phyloP scores from a whole-genome alignment of 257 asterid species.

The Solanum sparsipilum region DNA sequence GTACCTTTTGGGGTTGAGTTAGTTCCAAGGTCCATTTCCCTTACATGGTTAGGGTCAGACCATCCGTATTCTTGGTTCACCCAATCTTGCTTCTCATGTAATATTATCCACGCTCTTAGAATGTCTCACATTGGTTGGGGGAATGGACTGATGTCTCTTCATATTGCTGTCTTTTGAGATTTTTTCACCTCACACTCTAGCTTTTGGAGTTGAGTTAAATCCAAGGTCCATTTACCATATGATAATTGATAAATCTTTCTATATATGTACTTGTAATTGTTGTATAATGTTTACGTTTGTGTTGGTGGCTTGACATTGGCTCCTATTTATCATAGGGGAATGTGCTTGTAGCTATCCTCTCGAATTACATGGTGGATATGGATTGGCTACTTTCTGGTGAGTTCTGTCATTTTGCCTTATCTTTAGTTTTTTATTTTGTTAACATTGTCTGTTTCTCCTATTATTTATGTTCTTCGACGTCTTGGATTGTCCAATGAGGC shows the following conservation, averaged over 20 bases:
- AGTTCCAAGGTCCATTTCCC: neutral
- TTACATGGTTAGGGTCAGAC: neutral
- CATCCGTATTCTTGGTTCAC: neutral
- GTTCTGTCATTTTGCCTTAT: slow-evolving; percentile 13
- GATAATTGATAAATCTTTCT: neutral
- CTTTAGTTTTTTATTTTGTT: neutral
- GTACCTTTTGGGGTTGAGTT: neutral
- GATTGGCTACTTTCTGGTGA: slow-evolving; percentile 93
- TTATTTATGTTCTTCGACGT: neutral
- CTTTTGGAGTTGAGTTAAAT: neutral
- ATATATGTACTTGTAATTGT: neutral
- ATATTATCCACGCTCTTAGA: neutral
- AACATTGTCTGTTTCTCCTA: neutral
- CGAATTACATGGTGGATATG: slow-evolving; percentile 93
- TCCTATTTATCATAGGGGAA: slow-evolving; percentile 43
- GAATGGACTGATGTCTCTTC: neutral
- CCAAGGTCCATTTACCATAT: neutral
- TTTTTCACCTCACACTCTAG: neutral
- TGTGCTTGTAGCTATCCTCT: slow-evolving; percentile 63
- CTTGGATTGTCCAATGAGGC: neutral
- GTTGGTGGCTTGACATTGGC: neutral
- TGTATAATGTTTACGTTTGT: neutral
- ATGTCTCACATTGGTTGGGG: neutral
- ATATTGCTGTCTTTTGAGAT: neutral
- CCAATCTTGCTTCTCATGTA: neutral